These are phyloP conservation scores for Canna indica DNA, from an alignment of 176 grass and related monocot genomes.

Conservation along the genomic window DNA sequence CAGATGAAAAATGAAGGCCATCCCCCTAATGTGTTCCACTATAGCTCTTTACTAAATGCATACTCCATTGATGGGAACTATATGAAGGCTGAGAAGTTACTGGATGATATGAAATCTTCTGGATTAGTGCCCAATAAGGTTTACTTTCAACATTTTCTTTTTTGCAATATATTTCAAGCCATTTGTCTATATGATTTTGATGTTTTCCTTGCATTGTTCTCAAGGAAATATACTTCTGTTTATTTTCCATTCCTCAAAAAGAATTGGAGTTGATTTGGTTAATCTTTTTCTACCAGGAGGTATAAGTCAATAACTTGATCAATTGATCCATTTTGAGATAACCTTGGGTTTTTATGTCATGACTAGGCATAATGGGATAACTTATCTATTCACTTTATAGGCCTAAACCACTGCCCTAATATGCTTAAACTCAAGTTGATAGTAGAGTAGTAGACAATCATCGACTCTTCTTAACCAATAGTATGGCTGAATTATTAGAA, in stretches of 20 bases:
- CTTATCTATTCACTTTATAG: too few relatives aligned
- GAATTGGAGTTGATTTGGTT: not conserved
- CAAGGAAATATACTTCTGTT: not conserved
- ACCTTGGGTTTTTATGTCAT: too few relatives aligned
- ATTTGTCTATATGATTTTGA: slow-evolving; percentile 16
- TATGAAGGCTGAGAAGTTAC: slow-evolving; percentile 62
- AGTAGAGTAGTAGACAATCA: too few relatives aligned
- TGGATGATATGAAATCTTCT: slow-evolving; percentile 64
- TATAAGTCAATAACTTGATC: too few relatives aligned
- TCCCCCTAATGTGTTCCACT: slow-evolving; percentile 83
- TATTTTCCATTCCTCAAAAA: not conserved
- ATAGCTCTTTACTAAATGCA: slow-evolving; percentile 82
- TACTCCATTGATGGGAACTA: slow-evolving; percentile 68
- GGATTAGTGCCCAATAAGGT: slow-evolving; percentile 88
- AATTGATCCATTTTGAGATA: too few relatives aligned
- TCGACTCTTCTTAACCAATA: too few relatives aligned
- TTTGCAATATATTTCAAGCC: slow-evolving; percentile 13
- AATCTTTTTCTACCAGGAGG: not conserved
- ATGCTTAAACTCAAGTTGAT: too few relatives aligned
- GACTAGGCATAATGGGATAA: too few relatives aligned
- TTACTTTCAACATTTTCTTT: slow-evolving; percentile 22
- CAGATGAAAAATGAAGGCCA: slow-evolving; percentile 86
- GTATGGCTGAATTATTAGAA: not conserved
- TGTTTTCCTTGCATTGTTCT: slow-evolving; percentile 12
- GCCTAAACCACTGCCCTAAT: too few relatives aligned